Base-by-base conservation (phyloP, 176 grass and related monocot species). In the Triticum monococcum region DNA sequence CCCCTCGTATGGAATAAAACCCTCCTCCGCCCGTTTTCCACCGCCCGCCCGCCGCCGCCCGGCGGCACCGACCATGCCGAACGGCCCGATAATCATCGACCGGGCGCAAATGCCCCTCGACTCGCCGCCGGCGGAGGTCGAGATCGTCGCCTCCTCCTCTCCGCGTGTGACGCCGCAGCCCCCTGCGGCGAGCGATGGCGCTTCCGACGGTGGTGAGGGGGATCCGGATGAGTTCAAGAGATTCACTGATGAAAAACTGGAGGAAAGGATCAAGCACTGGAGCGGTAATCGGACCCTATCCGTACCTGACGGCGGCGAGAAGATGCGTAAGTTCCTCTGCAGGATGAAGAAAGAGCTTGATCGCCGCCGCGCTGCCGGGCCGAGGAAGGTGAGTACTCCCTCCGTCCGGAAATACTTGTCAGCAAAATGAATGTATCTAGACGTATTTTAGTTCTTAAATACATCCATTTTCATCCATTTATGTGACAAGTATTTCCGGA, bases 341-440 rank as follows among this genome's bases (percentile, higher is more conserved):
- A 2, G 12, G 81, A 10, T 77, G 50, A 20, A 85, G 48, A 76
- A 81, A 37, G 89, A 88, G 62, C 81, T 88, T 22, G 69, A 68
- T 13, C 81, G 85, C 22, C 85, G 89, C 61, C 3, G 3, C 38
- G n/a, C 16, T 31, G 37, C 52, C 22, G 4, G 35, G 14, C 13
- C 11, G 23, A 70, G 7, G 30, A 84, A 88, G 89, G 89, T 88
- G 62, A 81, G 85, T n/a, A n/a, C n/a, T n/a, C n/a, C n/a, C n/a
- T n/a, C n/a, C n/a, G n/a, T n/a, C n/a, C n/a, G n/a, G n/a, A n/a
- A n/a, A n/a, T n/a, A n/a, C n/a, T n/a, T n/a, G n/a, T n/a, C n/a
- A n/a, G n/a, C n/a, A n/a, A n/a, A n/a, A n/a, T n/a, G n/a, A n/a
- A n/a, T n/a, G n/a, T n/a, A n/a, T n/a, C n/a, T n/a, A n/a, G n/a